These are phyloP conservation scores for Cucurbitaria berberidis DNA, from an alignment of 2,329 filamentous ascomycete genomes.

Conservation along the genomic window DNA sequence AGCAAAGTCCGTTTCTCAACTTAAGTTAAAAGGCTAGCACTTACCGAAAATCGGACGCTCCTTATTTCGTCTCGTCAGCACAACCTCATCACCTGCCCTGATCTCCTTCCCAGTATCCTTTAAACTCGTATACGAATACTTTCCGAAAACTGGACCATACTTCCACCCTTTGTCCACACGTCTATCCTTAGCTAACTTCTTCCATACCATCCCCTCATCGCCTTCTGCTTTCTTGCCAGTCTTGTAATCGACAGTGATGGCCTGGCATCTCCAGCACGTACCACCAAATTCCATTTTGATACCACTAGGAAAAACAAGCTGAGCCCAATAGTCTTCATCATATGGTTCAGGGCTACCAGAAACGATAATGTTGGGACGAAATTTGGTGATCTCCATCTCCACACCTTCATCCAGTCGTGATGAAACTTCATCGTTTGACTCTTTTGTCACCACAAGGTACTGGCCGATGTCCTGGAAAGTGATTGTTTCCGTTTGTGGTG, in stretches of 20 bases:
- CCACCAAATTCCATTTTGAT: slow-evolving; percentile 33
- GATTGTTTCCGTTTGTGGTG: slow-evolving; percentile 44
- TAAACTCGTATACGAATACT: slow-evolving; percentile 12
- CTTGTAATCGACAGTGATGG: slow-evolving; percentile 73
- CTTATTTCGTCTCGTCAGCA: slow-evolving; percentile 9
- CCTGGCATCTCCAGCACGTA: slow-evolving; percentile 72
- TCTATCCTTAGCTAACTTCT: slow-evolving; percentile 72
- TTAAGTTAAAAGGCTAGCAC: neutral
- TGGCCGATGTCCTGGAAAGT: slow-evolving; percentile 26
- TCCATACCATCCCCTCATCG: slow-evolving; percentile 67
- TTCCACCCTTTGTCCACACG: slow-evolving; percentile 71
- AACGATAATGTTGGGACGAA: slow-evolving; percentile 76
- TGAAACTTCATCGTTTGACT: slow-evolving; percentile 22
- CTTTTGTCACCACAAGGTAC: slow-evolving; percentile 23
- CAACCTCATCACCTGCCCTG: slow-evolving; percentile 5
- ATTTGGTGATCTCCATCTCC: slow-evolving; percentile 69
- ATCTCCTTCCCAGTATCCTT: slow-evolving; percentile 8
- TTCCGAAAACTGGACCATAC: slow-evolving; percentile 73
- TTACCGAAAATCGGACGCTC: slow-evolving; percentile 10
- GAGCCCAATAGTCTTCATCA: slow-evolving; percentile 76
- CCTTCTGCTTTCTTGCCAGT: slow-evolving; percentile 66
- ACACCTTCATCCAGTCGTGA: slow-evolving; percentile 56
- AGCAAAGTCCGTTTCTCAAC: neutral
- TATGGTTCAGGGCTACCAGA: slow-evolving; percentile 63
- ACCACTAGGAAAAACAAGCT: slow-evolving; percentile 56